These are phyloP conservation scores for Aspergillus pseudoglaucus DNA, from an alignment of 2,329 filamentous ascomycete genomes.

Conservation along the genomic window DNA sequence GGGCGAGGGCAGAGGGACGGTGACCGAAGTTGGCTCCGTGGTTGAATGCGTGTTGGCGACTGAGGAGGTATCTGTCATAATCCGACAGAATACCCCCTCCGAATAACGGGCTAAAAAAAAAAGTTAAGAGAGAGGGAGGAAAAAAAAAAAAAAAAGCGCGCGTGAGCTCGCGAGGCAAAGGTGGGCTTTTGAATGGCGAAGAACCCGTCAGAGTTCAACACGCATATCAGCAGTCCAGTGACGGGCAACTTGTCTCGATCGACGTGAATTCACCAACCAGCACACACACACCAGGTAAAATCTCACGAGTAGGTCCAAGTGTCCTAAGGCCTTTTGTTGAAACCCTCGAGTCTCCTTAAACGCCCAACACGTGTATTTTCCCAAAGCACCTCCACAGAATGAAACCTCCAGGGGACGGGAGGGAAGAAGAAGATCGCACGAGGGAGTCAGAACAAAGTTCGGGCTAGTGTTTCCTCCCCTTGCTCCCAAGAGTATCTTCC, in stretches of 20 bases:
- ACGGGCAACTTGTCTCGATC: not conserved
- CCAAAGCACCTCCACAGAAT: not conserved
- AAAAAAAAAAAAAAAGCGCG: constrained; percentile 10
- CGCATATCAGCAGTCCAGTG: constrained; percentile 15
- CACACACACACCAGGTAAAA: not conserved
- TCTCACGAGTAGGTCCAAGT: not conserved
- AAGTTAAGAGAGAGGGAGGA: not conserved
- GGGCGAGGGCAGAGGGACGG: constrained; percentile 39
- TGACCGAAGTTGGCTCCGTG: constrained; percentile 42
- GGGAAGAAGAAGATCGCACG: not conserved
- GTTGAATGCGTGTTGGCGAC: constrained; percentile 44
- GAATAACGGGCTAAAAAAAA: constrained; percentile 9
- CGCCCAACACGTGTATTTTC: not conserved
- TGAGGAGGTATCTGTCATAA: constrained; percentile 50
- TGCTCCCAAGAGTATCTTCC: not conserved
- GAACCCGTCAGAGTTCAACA: constrained; percentile 14
- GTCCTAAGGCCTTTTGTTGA: not conserved
- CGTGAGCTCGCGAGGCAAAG: constrained; percentile 12
- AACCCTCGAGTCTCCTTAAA: not conserved
- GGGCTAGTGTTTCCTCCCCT: not conserved
- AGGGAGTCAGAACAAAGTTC: not conserved
- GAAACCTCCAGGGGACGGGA: not conserved
- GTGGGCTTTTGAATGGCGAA: constrained; percentile 3
- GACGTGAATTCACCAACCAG: not conserved
- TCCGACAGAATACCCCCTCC: constrained; percentile 46